Conservation (phyloP, 441 rosid genomes). For the Viola pubescens region DNA sequence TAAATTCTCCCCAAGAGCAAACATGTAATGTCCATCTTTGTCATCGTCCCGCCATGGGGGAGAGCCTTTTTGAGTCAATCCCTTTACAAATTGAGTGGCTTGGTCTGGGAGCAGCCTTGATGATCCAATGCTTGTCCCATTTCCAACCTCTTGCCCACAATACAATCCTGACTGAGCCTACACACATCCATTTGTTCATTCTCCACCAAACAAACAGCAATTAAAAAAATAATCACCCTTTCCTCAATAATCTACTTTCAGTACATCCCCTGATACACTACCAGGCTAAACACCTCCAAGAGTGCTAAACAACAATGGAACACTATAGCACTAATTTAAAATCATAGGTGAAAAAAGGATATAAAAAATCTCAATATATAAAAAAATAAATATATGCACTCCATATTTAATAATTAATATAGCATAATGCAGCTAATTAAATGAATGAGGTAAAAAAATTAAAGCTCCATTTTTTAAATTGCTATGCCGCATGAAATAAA, state of each 20-base stretch:
- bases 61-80: constrained; percentile 50
- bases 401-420: too few relatives aligned
- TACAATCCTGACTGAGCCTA: constrained; percentile 61
- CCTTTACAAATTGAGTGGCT: constrained; percentile 37
- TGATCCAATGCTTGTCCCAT: constrained; percentile 45
- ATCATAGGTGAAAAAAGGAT: not conserved
- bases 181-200: constrained; percentile 50
- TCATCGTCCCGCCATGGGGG: constrained; percentile 64
- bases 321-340: not conserved
- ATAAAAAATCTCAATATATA: not conserved
- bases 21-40: constrained; percentile 70
- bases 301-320: constrained; percentile 3
- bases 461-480: not conserved
- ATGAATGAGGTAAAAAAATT: not conserved
- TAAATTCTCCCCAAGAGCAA: constrained; percentile 62
- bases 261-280: not conserved
- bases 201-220: constrained; percentile 27
- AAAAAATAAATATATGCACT: too few relatives aligned
- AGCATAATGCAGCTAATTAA: not conserved
- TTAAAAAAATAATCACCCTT: constrained; percentile 17
- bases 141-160: constrained; percentile 57
- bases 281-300: constrained; percentile 8
- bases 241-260: not conserved
- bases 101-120: constrained; percentile 40
- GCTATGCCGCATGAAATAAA: too few relatives aligned